Evolutionary conservation across 768 basidiomycete genomes (phyloP).

Genomic region (Chlorophyllum brunneum): DNA sequence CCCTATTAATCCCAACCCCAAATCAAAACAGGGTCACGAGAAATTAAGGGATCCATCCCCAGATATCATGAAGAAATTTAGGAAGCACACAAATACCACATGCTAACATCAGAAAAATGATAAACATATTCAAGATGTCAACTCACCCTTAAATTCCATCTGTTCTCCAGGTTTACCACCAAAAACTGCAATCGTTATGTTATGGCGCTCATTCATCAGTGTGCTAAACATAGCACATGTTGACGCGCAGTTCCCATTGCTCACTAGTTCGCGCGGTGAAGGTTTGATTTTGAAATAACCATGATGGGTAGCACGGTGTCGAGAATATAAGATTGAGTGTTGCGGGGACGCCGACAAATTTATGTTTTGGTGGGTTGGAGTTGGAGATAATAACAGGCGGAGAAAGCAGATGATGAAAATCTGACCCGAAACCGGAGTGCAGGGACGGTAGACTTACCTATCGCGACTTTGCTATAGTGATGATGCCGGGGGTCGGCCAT

Average conservation of each 20-base stretch:
- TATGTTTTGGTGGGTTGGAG: neutral
- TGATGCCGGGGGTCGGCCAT: neutral
- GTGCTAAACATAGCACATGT: conserved; percentile 65
- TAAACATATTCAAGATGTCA: no score
- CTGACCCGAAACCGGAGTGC: neutral
- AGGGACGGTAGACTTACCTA: conserved; percentile 27
- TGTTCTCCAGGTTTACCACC: conserved; percentile 51
- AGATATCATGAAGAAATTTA: neutral
- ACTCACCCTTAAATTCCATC: conserved; percentile 46
- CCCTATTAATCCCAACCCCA: conserved; percentile 21
- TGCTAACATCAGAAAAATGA: neutral
- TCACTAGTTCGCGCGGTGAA: no score
- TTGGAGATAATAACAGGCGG: neutral
- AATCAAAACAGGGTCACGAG: neutral
- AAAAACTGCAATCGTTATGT: conserved; percentile 50
- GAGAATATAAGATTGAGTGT: neutral
- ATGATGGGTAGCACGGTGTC: neutral
- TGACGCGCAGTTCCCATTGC: conserved; percentile 49
- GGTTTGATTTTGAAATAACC: neutral
- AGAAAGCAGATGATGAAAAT: neutral
- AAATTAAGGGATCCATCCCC: neutral
- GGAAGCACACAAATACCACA: neutral
- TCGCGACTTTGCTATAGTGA: conserved; percentile 36
- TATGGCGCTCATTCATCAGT: conserved; percentile 53
- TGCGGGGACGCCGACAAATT: neutral